These are phyloP conservation scores for Geotrichum siamense DNA, from an alignment of 1,139 yeast genomes.

Conservation along the genomic window DNA sequence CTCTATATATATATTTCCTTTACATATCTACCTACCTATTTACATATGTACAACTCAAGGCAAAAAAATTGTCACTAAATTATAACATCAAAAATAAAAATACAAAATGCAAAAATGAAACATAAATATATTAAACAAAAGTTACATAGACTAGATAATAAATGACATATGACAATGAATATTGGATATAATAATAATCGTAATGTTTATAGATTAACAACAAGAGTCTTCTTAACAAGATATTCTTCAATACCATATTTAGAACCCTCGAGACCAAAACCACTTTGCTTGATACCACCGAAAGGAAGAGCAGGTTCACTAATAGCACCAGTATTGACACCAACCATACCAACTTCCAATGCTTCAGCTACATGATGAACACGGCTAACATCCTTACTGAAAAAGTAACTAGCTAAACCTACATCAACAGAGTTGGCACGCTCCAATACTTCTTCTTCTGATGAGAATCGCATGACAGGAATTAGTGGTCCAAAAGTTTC, in stretches of 20 bases:
- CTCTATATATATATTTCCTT: too few species aligned
- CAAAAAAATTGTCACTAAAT: too few species aligned
- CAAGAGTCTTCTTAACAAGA: constrained; percentile 55
- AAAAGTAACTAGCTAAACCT: constrained; percentile 78
- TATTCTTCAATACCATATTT: constrained; percentile 71
- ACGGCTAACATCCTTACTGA: constrained; percentile 55
- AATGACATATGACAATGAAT: too few species aligned
- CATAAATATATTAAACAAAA: neutral
- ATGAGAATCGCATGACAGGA: constrained; percentile 53
- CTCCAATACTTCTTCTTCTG: constrained; percentile 60
- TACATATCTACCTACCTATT: too few species aligned
- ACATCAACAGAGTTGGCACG: constrained; percentile 63
- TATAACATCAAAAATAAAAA: too few species aligned
- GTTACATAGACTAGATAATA: neutral
- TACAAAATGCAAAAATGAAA: too few species aligned
- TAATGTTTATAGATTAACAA: constrained; percentile 20
- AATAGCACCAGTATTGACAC: constrained; percentile 65
- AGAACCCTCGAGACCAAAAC: constrained; percentile 79
- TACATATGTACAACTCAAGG: too few species aligned
- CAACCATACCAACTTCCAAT: constrained; percentile 74
- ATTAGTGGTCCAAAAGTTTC: constrained; percentile 93
- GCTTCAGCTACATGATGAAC: constrained; percentile 63
- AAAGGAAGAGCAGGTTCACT: constrained; percentile 70
- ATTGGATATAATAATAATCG: too few species aligned
- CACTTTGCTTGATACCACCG: constrained; percentile 75